Evolutionary conservation across 1,284 basidiomycete genomes (phyloP), one percentile per base, ranked within the genome.

Genomic region (Coniferiporia sulphurascens): DNA sequence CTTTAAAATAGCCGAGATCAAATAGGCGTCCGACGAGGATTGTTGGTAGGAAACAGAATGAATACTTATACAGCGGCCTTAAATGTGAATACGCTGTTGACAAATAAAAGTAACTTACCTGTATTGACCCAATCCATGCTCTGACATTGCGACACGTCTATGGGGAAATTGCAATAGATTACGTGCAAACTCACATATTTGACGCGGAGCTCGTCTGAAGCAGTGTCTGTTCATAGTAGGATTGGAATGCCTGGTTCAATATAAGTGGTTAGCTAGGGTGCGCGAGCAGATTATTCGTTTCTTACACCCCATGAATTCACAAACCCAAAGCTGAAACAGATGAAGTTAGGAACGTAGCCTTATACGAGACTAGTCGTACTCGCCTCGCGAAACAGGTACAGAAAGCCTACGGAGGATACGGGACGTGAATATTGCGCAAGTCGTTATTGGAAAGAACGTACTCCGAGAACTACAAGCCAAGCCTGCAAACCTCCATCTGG

Each of bases 1-100:
- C 66, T 41, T 73, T 73, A 64, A 82, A 80, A 66, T 83, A 78
- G 17, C 85, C 85, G 2, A 80, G 63, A 66, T 87, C 85, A 67
- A 86, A 84, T 8, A 86, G 68, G 3, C 83, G 78, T 0, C 85
- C 85, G 36, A 71, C 68, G 48, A 76, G 58, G 43, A 75, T 65
- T n/a, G 64, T 76, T 67, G 60, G 78, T 9, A 66, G 76, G 65
- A 66, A 77, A 69, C 63, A 80, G 71, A 66, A 78, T 60, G 73
- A 81, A 76, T 63, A 79, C 70, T 32, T 75, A 63, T 21, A 72
- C 61, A 48, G 61, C 22, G 48, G 56, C 60, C 22, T 13, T 68
- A 65, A 21, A 69, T 35, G 58, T 58, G n/a, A 67, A 59, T 27
- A 27, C 27, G 27, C 27, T 49, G 19, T 19, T 8, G 17, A 46